These are phyloP conservation scores for Fraxinus nigra DNA, from an alignment of 305 asterid species.

Conservation along the genomic window DNA sequence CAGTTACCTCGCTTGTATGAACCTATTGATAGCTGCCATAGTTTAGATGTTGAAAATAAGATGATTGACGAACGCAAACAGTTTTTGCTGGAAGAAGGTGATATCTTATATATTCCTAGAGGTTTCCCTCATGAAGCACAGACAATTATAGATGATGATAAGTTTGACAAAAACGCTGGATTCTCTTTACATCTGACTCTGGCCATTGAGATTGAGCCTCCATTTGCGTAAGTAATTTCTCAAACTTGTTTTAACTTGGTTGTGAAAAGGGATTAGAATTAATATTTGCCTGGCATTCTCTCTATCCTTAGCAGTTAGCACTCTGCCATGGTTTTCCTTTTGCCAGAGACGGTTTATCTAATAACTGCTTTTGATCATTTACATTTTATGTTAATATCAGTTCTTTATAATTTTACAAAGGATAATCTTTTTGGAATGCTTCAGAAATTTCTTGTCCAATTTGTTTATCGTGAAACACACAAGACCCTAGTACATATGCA, in stretches of 20 bases:
- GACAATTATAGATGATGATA: constrained; percentile 36
- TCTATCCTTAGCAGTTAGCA: background rate
- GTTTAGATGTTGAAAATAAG: constrained; percentile 27
- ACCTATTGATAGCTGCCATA: constrained; percentile 23
- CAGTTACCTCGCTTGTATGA: constrained; percentile 74
- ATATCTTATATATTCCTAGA: constrained; percentile 75
- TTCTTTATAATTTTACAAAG: background rate
- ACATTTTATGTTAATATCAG: background rate
- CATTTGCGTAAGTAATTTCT: constrained; percentile 65
- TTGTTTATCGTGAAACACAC: background rate
- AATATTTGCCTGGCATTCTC: background rate
- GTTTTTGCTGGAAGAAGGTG: constrained; percentile 71
- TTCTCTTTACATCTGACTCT: constrained; percentile 81
- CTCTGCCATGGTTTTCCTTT: background rate
- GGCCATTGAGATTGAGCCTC: constrained; percentile 80
- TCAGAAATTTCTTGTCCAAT: background rate
- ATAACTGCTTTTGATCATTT: background rate
- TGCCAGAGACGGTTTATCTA: background rate
- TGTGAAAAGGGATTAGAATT: background rate
- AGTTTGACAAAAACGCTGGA: constrained; percentile 25
- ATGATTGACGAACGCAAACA: constrained; percentile 33
- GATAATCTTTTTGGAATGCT: background rate
- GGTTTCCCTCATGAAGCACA: constrained; percentile 75
- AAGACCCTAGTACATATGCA: background rate
- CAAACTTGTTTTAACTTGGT: background rate